These are phyloP conservation scores for Lyophyllum shimeji DNA, from an alignment of 768 basidiomycete genomes.

Conservation along the genomic window DNA sequence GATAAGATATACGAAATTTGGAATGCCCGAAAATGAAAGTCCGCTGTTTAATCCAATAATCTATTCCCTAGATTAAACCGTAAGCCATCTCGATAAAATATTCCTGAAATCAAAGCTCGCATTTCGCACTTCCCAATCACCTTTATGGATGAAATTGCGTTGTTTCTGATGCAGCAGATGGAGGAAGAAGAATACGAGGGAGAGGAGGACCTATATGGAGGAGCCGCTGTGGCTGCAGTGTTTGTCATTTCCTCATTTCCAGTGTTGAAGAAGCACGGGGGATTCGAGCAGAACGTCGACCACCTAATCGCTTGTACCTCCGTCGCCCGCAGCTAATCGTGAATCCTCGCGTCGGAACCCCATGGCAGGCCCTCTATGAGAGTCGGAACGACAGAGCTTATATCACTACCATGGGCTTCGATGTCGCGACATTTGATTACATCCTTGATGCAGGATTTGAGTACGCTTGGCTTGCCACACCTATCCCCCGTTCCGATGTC, in stretches of 20 bases:
- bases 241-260: background rate
- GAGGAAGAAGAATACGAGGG: conserved; percentile 5
- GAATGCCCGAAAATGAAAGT: background rate
- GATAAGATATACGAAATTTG: conserved; percentile 1
- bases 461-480: too few species aligned
- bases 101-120: background rate
- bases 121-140: background rate
- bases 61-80: conserved; percentile 5
- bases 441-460: conserved; percentile 35
- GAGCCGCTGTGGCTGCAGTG: background rate
- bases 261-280: conserved; percentile 2
- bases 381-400: conserved; percentile 32
- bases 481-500: too few species aligned
- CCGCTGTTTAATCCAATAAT: conserved; percentile 6
- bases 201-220: background rate
- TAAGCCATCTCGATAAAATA: conserved; percentile 9
- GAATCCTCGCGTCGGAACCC: conserved; percentile 26
- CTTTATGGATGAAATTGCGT: conserved; percentile 1
- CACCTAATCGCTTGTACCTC: conserved; percentile 23
- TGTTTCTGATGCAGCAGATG: too few species aligned
- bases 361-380: conserved; percentile 31
- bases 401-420: too few species aligned
- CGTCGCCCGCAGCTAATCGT: conserved; percentile 27
- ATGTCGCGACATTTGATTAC: conserved; percentile 27
- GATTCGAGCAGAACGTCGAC: background rate